These are phyloP conservation scores for Fraxinus platypoda DNA, from an alignment of 305 asterid species.

Conservation along the genomic window DNA sequence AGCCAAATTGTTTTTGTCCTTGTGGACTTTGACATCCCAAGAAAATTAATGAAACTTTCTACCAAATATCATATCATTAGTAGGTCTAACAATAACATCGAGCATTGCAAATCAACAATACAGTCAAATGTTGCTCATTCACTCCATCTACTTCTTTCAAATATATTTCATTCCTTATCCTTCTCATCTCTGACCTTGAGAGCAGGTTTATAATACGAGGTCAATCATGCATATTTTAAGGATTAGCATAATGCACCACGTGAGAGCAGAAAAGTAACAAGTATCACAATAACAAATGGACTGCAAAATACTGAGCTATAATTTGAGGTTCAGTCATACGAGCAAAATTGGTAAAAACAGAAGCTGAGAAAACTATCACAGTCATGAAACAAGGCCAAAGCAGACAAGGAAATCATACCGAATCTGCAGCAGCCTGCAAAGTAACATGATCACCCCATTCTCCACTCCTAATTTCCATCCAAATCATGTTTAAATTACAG, in stretches of 20 bases:
- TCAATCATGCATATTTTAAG: neutral
- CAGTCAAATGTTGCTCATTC: neutral
- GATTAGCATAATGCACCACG: neutral
- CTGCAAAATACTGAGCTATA: neutral
- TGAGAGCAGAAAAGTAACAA: neutral
- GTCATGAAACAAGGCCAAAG: neutral
- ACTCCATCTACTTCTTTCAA: neutral
- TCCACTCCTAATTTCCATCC: conserved; percentile 55
- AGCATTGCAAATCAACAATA: neutral
- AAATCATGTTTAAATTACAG: conserved; percentile 23
- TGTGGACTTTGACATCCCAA: neutral
- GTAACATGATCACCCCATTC: conserved; percentile 99
- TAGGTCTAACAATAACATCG: neutral
- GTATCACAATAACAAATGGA: neutral
- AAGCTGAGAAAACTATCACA: neutral
- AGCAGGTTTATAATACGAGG: neutral
- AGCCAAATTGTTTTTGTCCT: neutral
- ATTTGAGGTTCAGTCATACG: neutral
- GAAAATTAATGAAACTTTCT: neutral
- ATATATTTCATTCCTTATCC: neutral
- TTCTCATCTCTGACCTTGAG: neutral
- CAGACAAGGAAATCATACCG: conserved; percentile 39
- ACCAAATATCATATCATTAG: neutral
- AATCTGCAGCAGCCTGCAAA: conserved; percentile 92
- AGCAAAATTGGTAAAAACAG: neutral